Base-by-base conservation (phyloP, 2,329 filamentous ascomycete species). In the Colletotrichum salicis region DNA sequence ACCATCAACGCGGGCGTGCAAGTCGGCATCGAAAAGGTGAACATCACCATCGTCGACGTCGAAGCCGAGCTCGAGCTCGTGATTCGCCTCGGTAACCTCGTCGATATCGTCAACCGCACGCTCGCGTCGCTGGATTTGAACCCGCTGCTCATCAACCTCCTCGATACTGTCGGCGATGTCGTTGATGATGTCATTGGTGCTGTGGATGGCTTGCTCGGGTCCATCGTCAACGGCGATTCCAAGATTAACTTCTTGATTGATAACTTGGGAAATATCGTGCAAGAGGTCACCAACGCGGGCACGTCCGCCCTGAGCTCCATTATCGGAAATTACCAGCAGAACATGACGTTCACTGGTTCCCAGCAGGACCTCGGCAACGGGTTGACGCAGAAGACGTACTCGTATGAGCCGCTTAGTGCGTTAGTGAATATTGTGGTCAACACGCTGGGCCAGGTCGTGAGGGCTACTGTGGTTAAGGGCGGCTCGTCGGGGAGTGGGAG, bases 221-320 rank as follows among this genome's bases (percentile, higher is more conserved):
- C 86, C 24, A 87, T 91, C 73, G 87, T 88, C 2, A 86, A 89
- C 73, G 87, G 88, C 61, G 86, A 86, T 73, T 86, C 81, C 11
- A 86, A 82, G 22, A 82, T 90, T 57, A 86, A 85, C 73, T 89
- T 89, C 81, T 73, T 89, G 51, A 83, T 91, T 71, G 89, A 90
- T 77, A 90, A 91, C 75, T 82, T 91, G 2, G 89, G 89, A 45
- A 90, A 91, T 74, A 90, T 91, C 73, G 87, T 91, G 1, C 88
- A 90, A 76, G 86, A 90, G 75, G 87, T 90, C 0, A 82, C 82
- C 1, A 86, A 85, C 27, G 80, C 79, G 1, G 86, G 83, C 0
- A 84, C 82, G 4, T 79, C 80, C 35, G 76, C 83, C 1, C 79
- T 89, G 1, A 85, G 83, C 68, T 82, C 80, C 24, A 90, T 91